These are phyloP conservation scores for Scedosporium dehoogii DNA, from an alignment of 2,329 filamentous ascomycete species.

Conservation along the genomic window DNA sequence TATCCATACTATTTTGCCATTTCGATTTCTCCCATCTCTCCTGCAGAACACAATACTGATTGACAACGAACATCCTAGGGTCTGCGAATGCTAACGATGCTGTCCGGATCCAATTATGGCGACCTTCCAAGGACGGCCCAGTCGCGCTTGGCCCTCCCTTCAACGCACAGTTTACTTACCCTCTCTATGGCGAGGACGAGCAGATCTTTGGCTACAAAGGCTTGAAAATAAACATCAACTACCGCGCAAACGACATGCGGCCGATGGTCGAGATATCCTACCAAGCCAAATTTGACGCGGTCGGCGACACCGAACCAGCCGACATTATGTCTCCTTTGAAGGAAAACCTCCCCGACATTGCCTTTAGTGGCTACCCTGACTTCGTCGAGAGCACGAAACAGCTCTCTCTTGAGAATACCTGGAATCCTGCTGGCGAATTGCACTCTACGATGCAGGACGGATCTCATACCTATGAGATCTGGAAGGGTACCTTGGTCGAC, in stretches of 20 bases:
- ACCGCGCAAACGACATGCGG: conserved; percentile 61
- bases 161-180: conserved; percentile 78
- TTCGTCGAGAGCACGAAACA: conserved; percentile 50
- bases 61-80: conserved; percentile 30
- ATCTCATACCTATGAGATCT: conserved; percentile 68
- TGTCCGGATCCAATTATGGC: conserved; percentile 49
- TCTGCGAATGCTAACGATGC: conserved; percentile 51
- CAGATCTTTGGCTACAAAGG: conserved; percentile 83
- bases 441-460: conserved; percentile 52
- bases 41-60: neutral
- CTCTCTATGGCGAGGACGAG: conserved; percentile 90
- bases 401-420: conserved; percentile 26
- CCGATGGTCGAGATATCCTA: conserved; percentile 65
- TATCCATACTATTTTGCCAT: neutral
- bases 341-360: conserved; percentile 62
- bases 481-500: conserved; percentile 67
- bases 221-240: conserved; percentile 64
- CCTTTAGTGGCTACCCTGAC: conserved; percentile 51
- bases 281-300: conserved; percentile 57
- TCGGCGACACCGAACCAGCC: conserved; percentile 58
- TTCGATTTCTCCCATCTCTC: neutral
- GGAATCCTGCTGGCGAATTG: conserved; percentile 67
- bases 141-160: conserved; percentile 57
- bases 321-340: conserved; percentile 58
- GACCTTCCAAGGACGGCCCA: conserved; percentile 35